Evolutionary conservation across 2,329 filamentous ascomycete species (phyloP).

Genomic region (Talaromyces marneffei): DNA sequence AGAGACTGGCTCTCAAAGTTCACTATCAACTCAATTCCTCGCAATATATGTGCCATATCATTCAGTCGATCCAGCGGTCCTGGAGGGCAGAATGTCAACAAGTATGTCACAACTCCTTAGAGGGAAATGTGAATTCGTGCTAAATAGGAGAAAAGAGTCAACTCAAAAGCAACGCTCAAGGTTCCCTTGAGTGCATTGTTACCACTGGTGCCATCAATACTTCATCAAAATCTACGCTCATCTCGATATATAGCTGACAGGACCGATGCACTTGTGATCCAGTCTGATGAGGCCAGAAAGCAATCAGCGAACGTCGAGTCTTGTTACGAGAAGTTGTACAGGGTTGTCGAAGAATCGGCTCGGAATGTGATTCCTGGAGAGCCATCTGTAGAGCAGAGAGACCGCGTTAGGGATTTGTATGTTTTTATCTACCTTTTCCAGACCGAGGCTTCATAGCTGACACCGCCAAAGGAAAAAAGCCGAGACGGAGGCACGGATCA

Average conservation of each 20-base stretch:
- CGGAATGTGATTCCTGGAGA: slow-evolving; percentile 53
- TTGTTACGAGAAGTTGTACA: slow-evolving; percentile 54
- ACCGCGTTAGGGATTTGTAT: slow-evolving; percentile 42
- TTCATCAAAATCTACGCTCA: slow-evolving; percentile 48
- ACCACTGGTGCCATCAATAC: slow-evolving; percentile 47
- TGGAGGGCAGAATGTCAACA: slow-evolving; percentile 64
- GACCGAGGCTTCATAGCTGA: slow-evolving; percentile 11
- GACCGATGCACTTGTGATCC: slow-evolving; percentile 53
- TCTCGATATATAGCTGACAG: slow-evolving; percentile 53
- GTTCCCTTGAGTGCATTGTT: slow-evolving; percentile 50
- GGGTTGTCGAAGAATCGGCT: slow-evolving; percentile 49
- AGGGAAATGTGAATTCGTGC: not conserved
- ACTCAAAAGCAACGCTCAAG: slow-evolving; percentile 61
- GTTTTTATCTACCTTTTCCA: not conserved
- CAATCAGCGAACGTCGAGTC: slow-evolving; percentile 55
- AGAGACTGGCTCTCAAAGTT: slow-evolving; percentile 54
- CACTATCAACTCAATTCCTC: slow-evolving; percentile 50
- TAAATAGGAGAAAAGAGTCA: slow-evolving; percentile 46
- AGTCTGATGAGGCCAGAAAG: slow-evolving; percentile 59
- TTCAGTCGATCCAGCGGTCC: slow-evolving; percentile 61
- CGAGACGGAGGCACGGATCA: slow-evolving; percentile 54
- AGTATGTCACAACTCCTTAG: slow-evolving; percentile 41
- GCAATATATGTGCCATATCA: slow-evolving; percentile 51
- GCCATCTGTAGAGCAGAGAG: slow-evolving; percentile 51
- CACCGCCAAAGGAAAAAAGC: slow-evolving; percentile 45